Percentiles rank a stretch among this genome's conserved stretches.
phyloP scores from a whole-genome alignment of 257 asterid genomes.

The Craterostigma plantagineum region DNA sequence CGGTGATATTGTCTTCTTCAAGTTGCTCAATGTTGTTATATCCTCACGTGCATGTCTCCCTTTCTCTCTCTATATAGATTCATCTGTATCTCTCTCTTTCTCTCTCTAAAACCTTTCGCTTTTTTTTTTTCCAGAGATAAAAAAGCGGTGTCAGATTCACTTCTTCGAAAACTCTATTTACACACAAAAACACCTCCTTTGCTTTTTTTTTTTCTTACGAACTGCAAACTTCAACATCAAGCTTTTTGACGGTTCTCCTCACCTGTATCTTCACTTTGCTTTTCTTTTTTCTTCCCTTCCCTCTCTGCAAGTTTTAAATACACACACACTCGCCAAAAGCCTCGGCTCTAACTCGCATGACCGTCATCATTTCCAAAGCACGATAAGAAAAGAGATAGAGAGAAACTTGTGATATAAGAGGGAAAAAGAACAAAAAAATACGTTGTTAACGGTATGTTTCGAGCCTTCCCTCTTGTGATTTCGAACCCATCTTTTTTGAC shows the following conservation, averaged over 20 bases:
- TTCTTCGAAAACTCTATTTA: constrained; percentile 7
- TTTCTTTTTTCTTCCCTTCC: constrained; percentile 39
- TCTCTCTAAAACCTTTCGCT: constrained; percentile 22
- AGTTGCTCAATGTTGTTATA: too few species aligned
- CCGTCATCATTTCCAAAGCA: constrained; percentile 11
- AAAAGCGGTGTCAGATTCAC: constrained; percentile 13
- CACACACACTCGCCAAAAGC: constrained; percentile 19
- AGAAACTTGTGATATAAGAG: too few species aligned
- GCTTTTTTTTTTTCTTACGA: constrained; percentile 5
- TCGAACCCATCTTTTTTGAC: constrained; percentile 34
- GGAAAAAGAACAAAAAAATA: constrained; percentile 9
- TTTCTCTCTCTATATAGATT: neutral
- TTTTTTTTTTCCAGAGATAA: constrained; percentile 25
- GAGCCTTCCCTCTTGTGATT: constrained; percentile 11
- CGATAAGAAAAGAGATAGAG: too few species aligned
- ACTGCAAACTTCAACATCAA: constrained; percentile 17
- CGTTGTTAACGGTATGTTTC: constrained; percentile 39
- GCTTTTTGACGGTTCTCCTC: constrained; percentile 19
- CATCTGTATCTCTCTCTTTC: constrained; percentile 9
- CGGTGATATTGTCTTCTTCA: too few species aligned
- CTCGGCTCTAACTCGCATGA: constrained; percentile 47
- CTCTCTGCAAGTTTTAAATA: constrained; percentile 45
- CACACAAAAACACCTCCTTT: constrained; percentile 2
- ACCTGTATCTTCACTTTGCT: constrained; percentile 12
- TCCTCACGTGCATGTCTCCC: too few species aligned